These are phyloP conservation scores for Phytophthora syringae DNA, from an alignment of 352 stramenopile genomes.

Conservation along the genomic window DNA sequence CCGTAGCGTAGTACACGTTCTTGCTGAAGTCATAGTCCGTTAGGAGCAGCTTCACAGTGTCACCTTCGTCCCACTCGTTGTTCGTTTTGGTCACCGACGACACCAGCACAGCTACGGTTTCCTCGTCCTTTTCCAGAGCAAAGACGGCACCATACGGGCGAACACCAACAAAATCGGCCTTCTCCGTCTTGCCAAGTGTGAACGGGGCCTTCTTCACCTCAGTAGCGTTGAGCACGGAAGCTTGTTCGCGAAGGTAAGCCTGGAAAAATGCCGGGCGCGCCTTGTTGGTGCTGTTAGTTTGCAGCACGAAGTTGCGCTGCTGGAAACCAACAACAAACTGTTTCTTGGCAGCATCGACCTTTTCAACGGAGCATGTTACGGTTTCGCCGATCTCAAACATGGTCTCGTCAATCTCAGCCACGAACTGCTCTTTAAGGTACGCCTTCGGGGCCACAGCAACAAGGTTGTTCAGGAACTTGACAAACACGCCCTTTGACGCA, in stretches of 20 bases:
- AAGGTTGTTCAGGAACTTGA: slow-evolving; percentile 90
- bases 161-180: slow-evolving; percentile 84
- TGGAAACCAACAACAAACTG: slow-evolving; percentile 85
- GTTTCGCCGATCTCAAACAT: slow-evolving; percentile 90
- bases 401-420: slow-evolving; percentile 68
- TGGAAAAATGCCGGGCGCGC: slow-evolving; percentile 56
- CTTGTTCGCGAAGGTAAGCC: slow-evolving; percentile 57
- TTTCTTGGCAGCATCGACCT: slow-evolving; percentile 76
- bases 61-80: slow-evolving; percentile 59
- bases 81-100: slow-evolving; percentile 44
- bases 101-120: slow-evolving; percentile 76
- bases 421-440: slow-evolving; percentile 80
- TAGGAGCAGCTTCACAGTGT: slow-evolving; percentile 76
- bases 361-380: slow-evolving; percentile 81
- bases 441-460: slow-evolving; percentile 82
- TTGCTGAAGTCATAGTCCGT: slow-evolving; percentile 91
- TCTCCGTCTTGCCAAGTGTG: slow-evolving; percentile 74
- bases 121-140: slow-evolving; percentile 68
- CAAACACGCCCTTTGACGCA: slow-evolving; percentile 80
- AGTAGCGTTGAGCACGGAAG: slow-evolving; percentile 9
- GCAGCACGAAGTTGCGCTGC: slow-evolving; percentile 37
- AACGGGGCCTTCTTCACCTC: slow-evolving; percentile 38
- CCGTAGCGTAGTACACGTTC: slow-evolving; percentile 73
- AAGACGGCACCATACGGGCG: slow-evolving; percentile 90
- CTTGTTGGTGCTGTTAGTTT: slow-evolving; percentile 46